Evolutionary conservation across 2,329 filamentous ascomycete genomes (phyloP).

Genomic region (Aspergillus neoniger): DNA sequence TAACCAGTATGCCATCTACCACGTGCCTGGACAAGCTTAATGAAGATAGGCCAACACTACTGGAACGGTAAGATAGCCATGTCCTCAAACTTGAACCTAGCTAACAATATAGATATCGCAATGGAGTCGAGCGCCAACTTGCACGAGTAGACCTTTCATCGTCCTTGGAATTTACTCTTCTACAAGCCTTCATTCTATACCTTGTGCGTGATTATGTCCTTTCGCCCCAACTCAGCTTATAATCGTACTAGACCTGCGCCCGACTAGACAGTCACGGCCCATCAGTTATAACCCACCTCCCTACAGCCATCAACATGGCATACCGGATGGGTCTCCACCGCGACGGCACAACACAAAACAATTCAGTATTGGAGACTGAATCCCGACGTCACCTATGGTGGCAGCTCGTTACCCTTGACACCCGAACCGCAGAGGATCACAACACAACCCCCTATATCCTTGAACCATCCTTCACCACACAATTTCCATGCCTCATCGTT

Average conservation of each 20-base stretch:
- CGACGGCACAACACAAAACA: constrained; percentile 5
- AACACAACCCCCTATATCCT: constrained; percentile 14
- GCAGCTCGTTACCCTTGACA: constrained; percentile 26
- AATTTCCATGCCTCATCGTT: constrained; percentile 17
- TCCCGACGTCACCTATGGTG: constrained; percentile 28
- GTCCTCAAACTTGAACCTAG: not conserved
- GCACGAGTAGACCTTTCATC: constrained; percentile 13
- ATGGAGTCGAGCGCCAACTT: constrained; percentile 19
- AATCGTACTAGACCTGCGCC: constrained; percentile 16
- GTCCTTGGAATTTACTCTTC: constrained; percentile 16
- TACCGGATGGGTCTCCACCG: constrained; percentile 18
- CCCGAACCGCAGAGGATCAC: constrained; percentile 20
- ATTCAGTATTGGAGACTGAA: constrained; percentile 22
- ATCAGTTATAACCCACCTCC: constrained; percentile 13
- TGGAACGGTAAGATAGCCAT: constrained; percentile 16
- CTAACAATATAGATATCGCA: constrained; percentile 21
- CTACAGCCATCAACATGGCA: constrained; percentile 16
- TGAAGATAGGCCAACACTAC: constrained; percentile 9
- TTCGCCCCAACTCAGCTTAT: not conserved
- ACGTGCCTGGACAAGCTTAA: constrained; percentile 18
- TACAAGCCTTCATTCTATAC: constrained; percentile 27
- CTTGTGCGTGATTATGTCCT: constrained; percentile 15
- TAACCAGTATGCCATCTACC: constrained; percentile 15
- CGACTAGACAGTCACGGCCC: constrained; percentile 18
- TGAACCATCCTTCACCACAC: constrained; percentile 15